Percentiles rank a stretch among this genome's conserved stretches.
phyloP scores from a whole-genome alignment of 1,284 basidiomycete species.

The Boletus smithii region DNA sequence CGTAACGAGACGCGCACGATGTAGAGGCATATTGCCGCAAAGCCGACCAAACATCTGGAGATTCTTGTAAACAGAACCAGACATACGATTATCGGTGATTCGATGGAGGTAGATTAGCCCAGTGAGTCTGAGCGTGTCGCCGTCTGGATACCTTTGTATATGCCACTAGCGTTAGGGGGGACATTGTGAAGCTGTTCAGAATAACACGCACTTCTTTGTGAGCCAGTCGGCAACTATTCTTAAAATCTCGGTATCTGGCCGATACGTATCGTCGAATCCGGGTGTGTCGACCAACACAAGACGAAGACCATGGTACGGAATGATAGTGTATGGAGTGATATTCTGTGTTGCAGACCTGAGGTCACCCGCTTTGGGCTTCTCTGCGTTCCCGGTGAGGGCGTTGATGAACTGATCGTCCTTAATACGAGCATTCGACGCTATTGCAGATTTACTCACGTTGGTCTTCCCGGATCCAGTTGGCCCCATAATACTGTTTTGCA shows the following conservation, averaged over 20 bases:
- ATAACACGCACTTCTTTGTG: conserved; percentile 15
- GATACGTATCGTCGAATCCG: conserved; percentile 27
- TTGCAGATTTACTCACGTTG: conserved; percentile 12
- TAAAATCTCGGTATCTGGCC: conserved; percentile 27
- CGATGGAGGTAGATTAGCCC: conserved; percentile 50
- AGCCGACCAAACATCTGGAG: conserved; percentile 42
- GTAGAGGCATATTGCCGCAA: conserved; percentile 14
- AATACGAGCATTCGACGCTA: not conserved
- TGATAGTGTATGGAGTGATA: conserved; percentile 8
- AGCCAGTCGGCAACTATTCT: conserved; percentile 27
- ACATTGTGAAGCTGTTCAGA: not conserved
- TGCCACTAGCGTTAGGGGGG: not conserved
- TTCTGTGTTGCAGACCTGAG: conserved; percentile 16
- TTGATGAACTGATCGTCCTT: conserved; percentile 19
- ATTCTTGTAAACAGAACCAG: conserved; percentile 43
- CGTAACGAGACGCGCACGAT: conserved; percentile 40
- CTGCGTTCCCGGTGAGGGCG: conserved; percentile 4
- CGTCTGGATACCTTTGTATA: conserved; percentile 12
- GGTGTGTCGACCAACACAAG: conserved; percentile 30
- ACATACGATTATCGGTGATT: conserved; percentile 46
- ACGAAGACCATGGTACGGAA: not conserved
- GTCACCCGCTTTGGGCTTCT: not conserved
- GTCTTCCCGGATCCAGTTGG: conserved; percentile 24
- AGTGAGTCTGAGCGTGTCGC: conserved; percentile 22
- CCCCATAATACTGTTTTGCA: conserved; percentile 21